These are phyloP conservation scores for Ochromonas danica DNA, from an alignment of 108 stramenopile species.

Conservation along the genomic window DNA sequence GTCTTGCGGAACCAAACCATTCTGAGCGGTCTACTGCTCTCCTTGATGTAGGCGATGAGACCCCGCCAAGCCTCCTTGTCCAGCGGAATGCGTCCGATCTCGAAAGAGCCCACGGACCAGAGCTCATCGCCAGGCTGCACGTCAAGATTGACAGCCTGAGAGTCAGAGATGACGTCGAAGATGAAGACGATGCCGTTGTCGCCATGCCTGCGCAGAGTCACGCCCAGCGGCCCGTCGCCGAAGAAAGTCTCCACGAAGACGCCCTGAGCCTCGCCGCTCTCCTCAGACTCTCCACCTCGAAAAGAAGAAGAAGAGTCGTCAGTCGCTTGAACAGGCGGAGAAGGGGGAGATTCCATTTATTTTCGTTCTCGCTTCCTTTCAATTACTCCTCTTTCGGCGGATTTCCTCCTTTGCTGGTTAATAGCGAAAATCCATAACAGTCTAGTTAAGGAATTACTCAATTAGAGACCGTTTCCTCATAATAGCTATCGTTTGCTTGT, in stretches of 20 bases:
- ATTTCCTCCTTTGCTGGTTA: too few species aligned
- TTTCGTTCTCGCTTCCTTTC: too few species aligned
- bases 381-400: too few species aligned
- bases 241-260: not conserved
- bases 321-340: too few species aligned
- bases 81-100: not conserved
- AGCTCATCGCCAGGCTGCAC: conserved; percentile 20
- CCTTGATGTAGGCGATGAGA: not conserved
- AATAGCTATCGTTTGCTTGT: too few species aligned
- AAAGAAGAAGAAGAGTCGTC: too few species aligned
- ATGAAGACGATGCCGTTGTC: conserved; percentile 26
- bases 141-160: conserved; percentile 12
- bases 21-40: conserved; percentile 5
- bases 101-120: conserved; percentile 7
- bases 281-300: too few species aligned
- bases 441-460: too few species aligned
- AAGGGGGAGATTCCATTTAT: too few species aligned
- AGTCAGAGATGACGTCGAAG: not conserved
- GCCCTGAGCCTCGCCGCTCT: not conserved
- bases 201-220: conserved; percentile 5
- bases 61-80: conserved; percentile 29
- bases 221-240: conserved; percentile 27
- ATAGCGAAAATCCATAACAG: too few species aligned
- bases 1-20: not conserved
- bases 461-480: too few species aligned